A percentile compares a stretch with the other conserved stretches of the same genome.
Evolutionary conservation across 108 stramenopile genomes (phyloP).

Genomic region (Cyclotella choctawhatcheeana): DNA sequence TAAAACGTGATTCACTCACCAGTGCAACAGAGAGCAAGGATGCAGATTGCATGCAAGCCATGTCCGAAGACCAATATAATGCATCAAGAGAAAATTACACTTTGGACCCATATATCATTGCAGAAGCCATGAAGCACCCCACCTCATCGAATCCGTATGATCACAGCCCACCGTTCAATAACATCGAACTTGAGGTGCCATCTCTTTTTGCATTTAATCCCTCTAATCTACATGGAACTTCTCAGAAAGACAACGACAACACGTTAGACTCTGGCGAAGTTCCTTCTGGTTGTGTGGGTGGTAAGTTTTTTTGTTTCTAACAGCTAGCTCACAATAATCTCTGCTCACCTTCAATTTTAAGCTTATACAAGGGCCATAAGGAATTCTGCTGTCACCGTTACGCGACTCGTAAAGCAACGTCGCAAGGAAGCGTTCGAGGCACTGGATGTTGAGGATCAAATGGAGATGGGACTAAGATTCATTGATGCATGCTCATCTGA

Average conservation of each 20-base stretch:
- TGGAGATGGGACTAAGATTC: constrained; percentile 50
- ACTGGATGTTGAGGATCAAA: constrained; percentile 55
- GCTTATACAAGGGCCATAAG: constrained; percentile 69
- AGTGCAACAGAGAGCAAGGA: neutral
- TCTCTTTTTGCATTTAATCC: constrained; percentile 20
- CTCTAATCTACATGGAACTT: neutral
- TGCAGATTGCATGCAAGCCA: too few relatives aligned
- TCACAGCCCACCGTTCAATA: constrained; percentile 25
- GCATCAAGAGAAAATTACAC: too few relatives aligned
- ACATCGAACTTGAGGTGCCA: neutral
- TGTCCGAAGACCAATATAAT: too few relatives aligned
- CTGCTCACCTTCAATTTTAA: too few relatives aligned
- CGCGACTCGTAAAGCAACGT: constrained; percentile 44
- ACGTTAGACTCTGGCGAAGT: constrained; percentile 47
- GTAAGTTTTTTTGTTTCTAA: too few relatives aligned
- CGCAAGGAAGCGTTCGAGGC: constrained; percentile 58
- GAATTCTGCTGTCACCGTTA: constrained; percentile 48
- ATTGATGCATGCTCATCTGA: constrained; percentile 78
- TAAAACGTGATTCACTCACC: too few relatives aligned
- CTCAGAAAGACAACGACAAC: neutral
- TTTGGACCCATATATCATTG: constrained; percentile 6
- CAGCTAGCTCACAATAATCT: too few relatives aligned
- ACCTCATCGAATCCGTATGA: constrained; percentile 64
- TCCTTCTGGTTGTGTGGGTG: constrained; percentile 74
- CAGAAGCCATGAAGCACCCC: constrained; percentile 35